These are phyloP conservation scores for Luffa acutangula DNA, from an alignment of 306 rosid species.

Conservation along the genomic window DNA sequence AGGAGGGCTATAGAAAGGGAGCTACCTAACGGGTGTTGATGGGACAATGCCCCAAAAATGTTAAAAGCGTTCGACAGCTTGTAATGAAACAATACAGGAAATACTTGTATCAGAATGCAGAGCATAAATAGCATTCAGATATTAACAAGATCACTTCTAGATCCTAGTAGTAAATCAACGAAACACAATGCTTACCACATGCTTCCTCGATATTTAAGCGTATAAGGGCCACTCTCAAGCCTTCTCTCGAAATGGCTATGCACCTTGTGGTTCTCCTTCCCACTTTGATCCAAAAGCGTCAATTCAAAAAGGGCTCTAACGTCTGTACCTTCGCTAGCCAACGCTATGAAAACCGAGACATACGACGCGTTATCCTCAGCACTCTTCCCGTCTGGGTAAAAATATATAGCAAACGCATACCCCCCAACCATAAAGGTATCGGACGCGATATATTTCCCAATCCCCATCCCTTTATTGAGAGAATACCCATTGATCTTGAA, in stretches of 20 bases:
- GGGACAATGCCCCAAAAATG: neutral
- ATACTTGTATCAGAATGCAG: neutral
- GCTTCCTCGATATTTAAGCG: conserved; percentile 12
- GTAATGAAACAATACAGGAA: neutral
- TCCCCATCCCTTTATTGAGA: conserved; percentile 10
- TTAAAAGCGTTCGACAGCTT: neutral
- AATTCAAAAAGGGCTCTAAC: conserved; percentile 10
- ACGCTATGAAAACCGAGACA: conserved; percentile 12
- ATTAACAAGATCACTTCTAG: neutral
- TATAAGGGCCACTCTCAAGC: conserved; percentile 12
- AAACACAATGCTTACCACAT: conserved; percentile 6
- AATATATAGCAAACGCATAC: conserved; percentile 7
- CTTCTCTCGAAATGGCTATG: conserved; percentile 8
- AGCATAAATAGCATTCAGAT: neutral
- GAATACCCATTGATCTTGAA: conserved; percentile 12
- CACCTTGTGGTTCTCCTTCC: conserved; percentile 10
- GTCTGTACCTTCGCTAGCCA: conserved; percentile 9
- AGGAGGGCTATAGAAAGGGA: neutral
- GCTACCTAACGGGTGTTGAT: neutral
- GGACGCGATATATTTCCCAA: conserved; percentile 9
- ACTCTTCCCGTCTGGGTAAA: conserved; percentile 10
- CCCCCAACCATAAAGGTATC: conserved; percentile 12
- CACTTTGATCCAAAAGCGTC: conserved; percentile 9
- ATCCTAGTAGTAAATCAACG: neutral
- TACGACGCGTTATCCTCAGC: conserved; percentile 8